A percentile compares a stretch with the other conserved stretches of the same genome.
phyloP scores from a whole-genome alignment of 768 basidiomycete genomes.

The Suillus paluster region DNA sequence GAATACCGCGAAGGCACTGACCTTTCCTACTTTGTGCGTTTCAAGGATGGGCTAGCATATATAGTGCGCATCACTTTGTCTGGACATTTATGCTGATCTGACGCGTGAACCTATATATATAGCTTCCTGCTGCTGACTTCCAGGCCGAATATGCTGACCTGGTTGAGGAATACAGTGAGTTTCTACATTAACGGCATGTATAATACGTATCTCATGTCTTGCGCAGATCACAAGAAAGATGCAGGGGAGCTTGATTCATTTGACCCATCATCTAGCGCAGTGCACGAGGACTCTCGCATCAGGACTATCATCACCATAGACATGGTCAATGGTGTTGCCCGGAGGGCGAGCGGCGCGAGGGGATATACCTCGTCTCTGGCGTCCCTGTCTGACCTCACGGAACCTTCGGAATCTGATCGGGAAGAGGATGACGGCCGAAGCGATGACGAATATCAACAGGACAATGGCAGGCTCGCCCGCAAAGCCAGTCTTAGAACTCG shows the following conservation, averaged over 20 bases:
- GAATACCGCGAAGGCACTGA: conserved; percentile 46
- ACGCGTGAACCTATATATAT: conserved; percentile 12
- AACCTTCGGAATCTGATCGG: conserved; percentile 39
- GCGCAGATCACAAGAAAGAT: conserved; percentile 49
- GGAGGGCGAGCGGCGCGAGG: conserved; percentile 18
- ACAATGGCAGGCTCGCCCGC: not conserved
- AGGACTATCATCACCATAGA: conserved; percentile 40
- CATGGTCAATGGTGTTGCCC: conserved; percentile 2
- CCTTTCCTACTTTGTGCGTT: conserved; percentile 66
- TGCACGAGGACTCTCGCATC: conserved; percentile 65
- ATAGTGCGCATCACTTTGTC: conserved; percentile 46
- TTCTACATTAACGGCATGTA: not conserved
- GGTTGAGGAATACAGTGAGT: conserved; percentile 61
- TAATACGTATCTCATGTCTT: conserved; percentile 7
- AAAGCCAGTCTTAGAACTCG: conserved; percentile 17
- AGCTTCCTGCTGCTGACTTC: conserved; percentile 52
- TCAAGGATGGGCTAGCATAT: conserved; percentile 57
- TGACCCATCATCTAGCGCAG: conserved; percentile 56
- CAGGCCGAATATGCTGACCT: conserved; percentile 44
- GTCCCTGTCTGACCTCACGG: conserved; percentile 32
- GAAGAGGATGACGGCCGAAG: conserved; percentile 27
- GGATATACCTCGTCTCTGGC: conserved; percentile 6
- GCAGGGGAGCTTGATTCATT: conserved; percentile 52
- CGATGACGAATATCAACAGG: conserved; percentile 17
- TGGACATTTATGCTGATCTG: not conserved